Base-by-base conservation (phyloP, 352 stramenopile genomes). In the Pythium dissimile region DNA sequence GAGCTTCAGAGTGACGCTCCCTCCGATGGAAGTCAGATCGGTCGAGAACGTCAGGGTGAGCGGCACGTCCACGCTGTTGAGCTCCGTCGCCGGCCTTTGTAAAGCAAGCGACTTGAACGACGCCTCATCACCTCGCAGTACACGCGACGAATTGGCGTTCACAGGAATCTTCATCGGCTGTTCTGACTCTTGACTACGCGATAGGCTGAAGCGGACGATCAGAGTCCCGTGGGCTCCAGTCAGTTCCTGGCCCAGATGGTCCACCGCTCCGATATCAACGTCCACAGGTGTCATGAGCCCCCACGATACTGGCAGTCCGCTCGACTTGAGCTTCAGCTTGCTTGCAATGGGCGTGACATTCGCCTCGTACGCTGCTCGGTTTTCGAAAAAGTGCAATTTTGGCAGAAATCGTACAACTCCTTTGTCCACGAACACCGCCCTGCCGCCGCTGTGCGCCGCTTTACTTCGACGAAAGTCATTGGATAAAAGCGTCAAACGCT, bases 251-350 rank as follows among this genome's bases (percentile, higher is more conserved):
- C 34, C 34, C 11, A 39, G 34, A 39, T 39, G 34, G 34, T 39
- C 34, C 18, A 20, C 12, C 34, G 34, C 35, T 1, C 44, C 45
- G 5, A 12, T 5, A 37, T 27, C 49, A 24, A 48, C 24, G 15
- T 62, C 43, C 20, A 55, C 45, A n/a, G 46, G 28, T 1, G 58
- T 38, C 10, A 64, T 16, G 20, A 53, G 35, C 9, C 46, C 56
- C 1, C 34, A 39, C 11, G 34, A 20, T 16, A 39, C 3, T n/a
- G 18, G 34, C 5, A 39, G 6, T 6, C 48, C 49, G 35, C n/a
- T 39, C 34, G 34, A 39, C 12, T 39, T 39, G 34, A 39, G 34
- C 60, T 54, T 3, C 46, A 54, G n/a, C n/a, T n/a, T n/a, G n/a
- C n/a, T n/a, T n/a, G n/a, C n/a, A n/a, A n/a, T n/a, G n/a, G n/a